Evolutionary conservation across 2,329 filamentous ascomycete genomes (phyloP), one percentile per base, ranked within the genome.

Genomic region (Hirsutella thompsonii): DNA sequence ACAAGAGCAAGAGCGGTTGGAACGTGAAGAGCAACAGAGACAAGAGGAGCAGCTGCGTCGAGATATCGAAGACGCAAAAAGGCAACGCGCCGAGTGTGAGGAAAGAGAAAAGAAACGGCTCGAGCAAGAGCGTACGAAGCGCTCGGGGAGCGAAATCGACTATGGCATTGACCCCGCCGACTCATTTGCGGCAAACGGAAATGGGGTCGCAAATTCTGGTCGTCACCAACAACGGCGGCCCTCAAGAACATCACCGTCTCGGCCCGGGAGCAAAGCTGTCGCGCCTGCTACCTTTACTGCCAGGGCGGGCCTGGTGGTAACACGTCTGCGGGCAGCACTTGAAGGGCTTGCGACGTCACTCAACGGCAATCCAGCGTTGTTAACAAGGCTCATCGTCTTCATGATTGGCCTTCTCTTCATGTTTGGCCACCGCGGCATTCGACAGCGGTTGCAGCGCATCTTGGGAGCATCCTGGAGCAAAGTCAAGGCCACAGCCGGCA

Each of bases 401-500:
- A 59, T 95, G 20, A 63, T 89, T 30, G 84, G 85, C 2, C 70
- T 98, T 45, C 55, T 93, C 23, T 62, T 90, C 47, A 76, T 92
- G 47, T 67, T 95, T 44, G 82, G 84, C 43, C 74, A 84, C 52
- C 73, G 76, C 52, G 81, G 83, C 54, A 67, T 94, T 13, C 75
- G 89, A 33, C 79, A 93, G 49, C 74, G 83, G 48, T 60, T 95
- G 29, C 72, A 79, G 56, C 72, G 79, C 42, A 67, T 88, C 30
- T 55, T 93, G 35, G 74, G 73, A 32, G 68, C 72, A 21, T 79
- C 78, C 9, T 94, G 87, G 87, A 74, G 76, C 41, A 95, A 94
- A 64, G 66, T 94, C 33, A 79, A 76, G 57, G 73, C 79, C 36
- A 96, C 92, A 0, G 81, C 90, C 4, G 89, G 89, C 2, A 96